These are phyloP conservation scores for Alternaria postmessia DNA, from an alignment of 2,329 filamentous ascomycete genomes.

Conservation along the genomic window DNA sequence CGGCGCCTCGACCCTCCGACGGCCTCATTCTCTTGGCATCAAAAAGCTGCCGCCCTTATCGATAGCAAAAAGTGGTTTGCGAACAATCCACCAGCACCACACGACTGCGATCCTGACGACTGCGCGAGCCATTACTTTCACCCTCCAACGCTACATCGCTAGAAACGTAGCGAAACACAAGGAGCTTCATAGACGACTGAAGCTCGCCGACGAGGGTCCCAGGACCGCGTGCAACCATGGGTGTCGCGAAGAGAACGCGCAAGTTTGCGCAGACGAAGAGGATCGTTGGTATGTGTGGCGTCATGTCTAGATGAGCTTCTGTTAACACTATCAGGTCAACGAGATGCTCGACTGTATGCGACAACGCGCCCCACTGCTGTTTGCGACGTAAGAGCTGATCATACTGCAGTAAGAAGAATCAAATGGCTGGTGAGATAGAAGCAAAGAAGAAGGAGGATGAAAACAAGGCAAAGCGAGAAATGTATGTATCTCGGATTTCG, in stretches of 20 bases:
- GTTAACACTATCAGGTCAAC: slow-evolving; percentile 56
- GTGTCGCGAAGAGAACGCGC: slow-evolving; percentile 86
- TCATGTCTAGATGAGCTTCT: neutral
- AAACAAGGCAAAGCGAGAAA: slow-evolving; percentile 75
- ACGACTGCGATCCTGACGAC: neutral
- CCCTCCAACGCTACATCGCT: neutral
- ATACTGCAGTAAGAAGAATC: slow-evolving; percentile 72
- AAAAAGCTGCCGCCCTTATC: slow-evolving; percentile 13
- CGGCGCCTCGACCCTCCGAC: neutral
- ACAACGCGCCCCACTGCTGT: neutral
- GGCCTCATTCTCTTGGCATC: slow-evolving; percentile 8
- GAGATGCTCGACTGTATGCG: slow-evolving; percentile 73
- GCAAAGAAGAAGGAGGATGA: slow-evolving; percentile 65
- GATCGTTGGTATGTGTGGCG: slow-evolving; percentile 67
- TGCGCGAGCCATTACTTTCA: slow-evolving; percentile 8
- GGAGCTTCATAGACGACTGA: neutral
- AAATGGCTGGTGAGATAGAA: slow-evolving; percentile 68
- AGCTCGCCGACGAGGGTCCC: neutral
- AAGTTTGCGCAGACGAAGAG: slow-evolving; percentile 88
- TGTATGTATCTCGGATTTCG: slow-evolving; percentile 57
- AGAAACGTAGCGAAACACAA: neutral
- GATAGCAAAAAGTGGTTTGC: slow-evolving; percentile 11
- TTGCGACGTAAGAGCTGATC: neutral
- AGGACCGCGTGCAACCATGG: slow-evolving; percentile 66
- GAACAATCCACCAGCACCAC: slow-evolving; percentile 5